phyloP scores from a whole-genome alignment of 23 red algal species.

The Gracilariopsis chorda region DNA sequence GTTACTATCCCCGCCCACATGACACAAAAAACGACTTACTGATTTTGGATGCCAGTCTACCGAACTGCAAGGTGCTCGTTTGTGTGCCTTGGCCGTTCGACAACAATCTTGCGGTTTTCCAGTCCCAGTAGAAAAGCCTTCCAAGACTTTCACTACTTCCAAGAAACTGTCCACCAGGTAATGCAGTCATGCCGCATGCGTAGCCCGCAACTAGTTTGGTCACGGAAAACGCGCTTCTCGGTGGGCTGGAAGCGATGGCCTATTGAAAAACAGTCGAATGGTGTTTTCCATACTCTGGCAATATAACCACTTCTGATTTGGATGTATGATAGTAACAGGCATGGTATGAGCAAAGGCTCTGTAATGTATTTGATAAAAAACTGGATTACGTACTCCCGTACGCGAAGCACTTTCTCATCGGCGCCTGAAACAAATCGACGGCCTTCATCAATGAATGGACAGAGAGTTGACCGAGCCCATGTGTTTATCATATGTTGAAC shows the following conservation, averaged over 20 bases:
- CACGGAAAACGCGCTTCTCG: constrained; percentile 63
- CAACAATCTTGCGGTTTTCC: constrained; percentile 72
- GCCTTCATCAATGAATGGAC: constrained; percentile 77
- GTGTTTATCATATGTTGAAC: constrained; percentile 76
- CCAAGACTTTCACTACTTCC: constrained; percentile 76
- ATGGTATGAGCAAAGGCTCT: constrained; percentile 68
- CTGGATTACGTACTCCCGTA: constrained; percentile 91
- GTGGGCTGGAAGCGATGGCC: constrained; percentile 71
- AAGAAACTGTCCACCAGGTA: constrained; percentile 78
- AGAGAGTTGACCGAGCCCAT: constrained; percentile 69
- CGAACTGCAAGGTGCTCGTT: constrained; percentile 40
- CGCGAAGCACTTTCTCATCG: constrained; percentile 84
- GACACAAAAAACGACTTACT: constrained; percentile 45
- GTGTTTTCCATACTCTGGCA: constrained; percentile 85
- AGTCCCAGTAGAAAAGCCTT: constrained; percentile 88
- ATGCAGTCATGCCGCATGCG: constrained; percentile 52
- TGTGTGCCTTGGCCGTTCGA: constrained; percentile 62
- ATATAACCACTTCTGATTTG: constrained; percentile 67
- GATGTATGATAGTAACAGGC: constrained; percentile 66
- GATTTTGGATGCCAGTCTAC: constrained; percentile 81
- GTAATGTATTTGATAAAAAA: constrained; percentile 82
- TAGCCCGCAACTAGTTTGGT: constrained; percentile 90
- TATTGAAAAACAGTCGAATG: constrained; percentile 49
- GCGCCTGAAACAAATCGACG: constrained; percentile 76
- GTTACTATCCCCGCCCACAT: constrained; percentile 57